Evolutionary conservation across 2,329 filamentous ascomycete genomes (phyloP).

Genomic region (Shiraia sp.): DNA sequence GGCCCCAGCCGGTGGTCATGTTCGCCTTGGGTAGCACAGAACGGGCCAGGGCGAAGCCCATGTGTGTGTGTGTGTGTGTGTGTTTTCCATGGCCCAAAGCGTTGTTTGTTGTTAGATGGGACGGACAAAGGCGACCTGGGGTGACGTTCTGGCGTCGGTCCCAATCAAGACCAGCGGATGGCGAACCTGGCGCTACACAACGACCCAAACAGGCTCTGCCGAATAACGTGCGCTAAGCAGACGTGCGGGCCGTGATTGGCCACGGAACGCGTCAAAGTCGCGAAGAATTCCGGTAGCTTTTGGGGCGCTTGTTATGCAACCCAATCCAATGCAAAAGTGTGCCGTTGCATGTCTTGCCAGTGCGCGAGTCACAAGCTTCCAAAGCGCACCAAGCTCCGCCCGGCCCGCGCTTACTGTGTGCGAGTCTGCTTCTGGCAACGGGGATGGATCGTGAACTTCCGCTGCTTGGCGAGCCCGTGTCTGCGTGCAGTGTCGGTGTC

Average conservation of each 20-base stretch:
- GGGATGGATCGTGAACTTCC: conserved; percentile 13
- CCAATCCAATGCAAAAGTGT: conserved; percentile 4
- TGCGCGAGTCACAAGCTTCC: conserved; percentile 10
- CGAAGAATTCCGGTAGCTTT: conserved; percentile 2
- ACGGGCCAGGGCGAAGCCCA: too few relatives aligned
- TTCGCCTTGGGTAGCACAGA: too few relatives aligned
- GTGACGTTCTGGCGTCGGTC: too few relatives aligned
- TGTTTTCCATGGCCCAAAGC: too few relatives aligned
- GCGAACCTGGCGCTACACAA: conserved; percentile 3
- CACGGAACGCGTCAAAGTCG: conserved; percentile 11
- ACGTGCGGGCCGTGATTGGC: conserved; percentile 7
- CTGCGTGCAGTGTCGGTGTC: too few relatives aligned
- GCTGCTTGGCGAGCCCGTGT: conserved; percentile 13
- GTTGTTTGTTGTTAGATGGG: too few relatives aligned
- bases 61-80: too few relatives aligned
- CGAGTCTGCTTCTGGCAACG: conserved; percentile 12
- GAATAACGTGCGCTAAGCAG: background rate
- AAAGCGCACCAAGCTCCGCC: conserved; percentile 13
- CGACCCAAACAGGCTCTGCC: conserved; percentile 1
- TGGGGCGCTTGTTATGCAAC: conserved; percentile 16
- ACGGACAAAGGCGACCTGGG: too few relatives aligned
- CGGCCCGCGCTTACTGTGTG: conserved; percentile 12
- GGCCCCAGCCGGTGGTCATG: too few relatives aligned
- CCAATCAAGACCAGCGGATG: conserved; percentile 1
- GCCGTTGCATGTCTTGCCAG: conserved; percentile 13